Conservation (phyloP, 306 rosid genomes). For the Leucaena leucocephala region DNA sequence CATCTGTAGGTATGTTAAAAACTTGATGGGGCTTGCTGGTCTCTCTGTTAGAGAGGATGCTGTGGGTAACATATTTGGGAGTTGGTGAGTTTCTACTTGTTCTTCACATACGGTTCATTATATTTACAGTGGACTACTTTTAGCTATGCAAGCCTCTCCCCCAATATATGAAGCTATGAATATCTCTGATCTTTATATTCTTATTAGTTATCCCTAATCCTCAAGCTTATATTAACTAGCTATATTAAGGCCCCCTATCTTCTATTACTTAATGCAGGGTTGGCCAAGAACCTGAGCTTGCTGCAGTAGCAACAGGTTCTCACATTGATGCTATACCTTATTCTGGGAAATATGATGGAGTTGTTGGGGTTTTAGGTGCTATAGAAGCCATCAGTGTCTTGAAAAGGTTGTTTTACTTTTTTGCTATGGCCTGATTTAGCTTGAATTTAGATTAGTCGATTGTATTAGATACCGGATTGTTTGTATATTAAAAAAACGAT, state of each 20-base stretch:
- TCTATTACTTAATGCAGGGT: constrained; percentile 56
- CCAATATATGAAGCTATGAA: neutral
- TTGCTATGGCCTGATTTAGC: neutral
- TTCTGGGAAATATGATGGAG: constrained; percentile 98
- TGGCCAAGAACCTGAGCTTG: constrained; percentile 70
- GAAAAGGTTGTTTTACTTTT: constrained; percentile 62
- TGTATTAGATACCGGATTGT: too few species aligned
- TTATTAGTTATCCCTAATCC: constrained; percentile 1
- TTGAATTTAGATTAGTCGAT: too few species aligned
- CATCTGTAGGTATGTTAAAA: constrained; percentile 72
- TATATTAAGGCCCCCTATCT: constrained; percentile 25
- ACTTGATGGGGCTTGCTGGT: constrained; percentile 82
- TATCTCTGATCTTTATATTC: constrained; percentile 4
- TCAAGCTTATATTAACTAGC: constrained; percentile 29
- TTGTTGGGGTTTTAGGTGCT: constrained; percentile 97
- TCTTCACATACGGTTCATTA: constrained; percentile 9
- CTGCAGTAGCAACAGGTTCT: constrained; percentile 92
- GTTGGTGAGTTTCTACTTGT: constrained; percentile 64
- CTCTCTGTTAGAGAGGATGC: constrained; percentile 93
- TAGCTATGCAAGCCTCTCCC: neutral
- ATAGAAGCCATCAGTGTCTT: constrained; percentile 88
- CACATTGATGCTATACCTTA: constrained; percentile 97
- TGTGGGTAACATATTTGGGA: constrained; percentile 91
- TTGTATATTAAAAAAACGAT: neutral
- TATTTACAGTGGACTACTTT: constrained; percentile 16